Base-by-base conservation (phyloP, 345 rosid species). In the Nephelium lappaceum region DNA sequence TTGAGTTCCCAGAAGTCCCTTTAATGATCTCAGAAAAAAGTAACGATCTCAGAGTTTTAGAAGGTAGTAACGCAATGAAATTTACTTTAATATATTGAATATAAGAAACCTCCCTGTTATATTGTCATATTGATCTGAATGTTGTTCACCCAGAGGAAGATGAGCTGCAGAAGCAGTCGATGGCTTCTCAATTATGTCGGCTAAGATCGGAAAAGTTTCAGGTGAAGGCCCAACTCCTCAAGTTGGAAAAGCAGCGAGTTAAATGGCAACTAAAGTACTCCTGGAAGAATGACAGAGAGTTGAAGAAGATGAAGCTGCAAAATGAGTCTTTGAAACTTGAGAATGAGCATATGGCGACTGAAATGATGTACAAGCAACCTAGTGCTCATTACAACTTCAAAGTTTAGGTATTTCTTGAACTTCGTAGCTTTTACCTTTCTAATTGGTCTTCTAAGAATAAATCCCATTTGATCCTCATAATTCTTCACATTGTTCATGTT, bases 271-370 rank as follows among this genome's bases (percentile, higher is more conserved):
- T 6, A 36, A 42, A 36, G 31, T 27, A 27, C 19, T 65, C 68
- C 75, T 61, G 38, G 80, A 75, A 75, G 63, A 60, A 72, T n/a
- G 80, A 81, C 47, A 9, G 71, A 73, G 72, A 81, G 68, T 23
- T 81, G 75, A 76, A 71, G 31, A 84, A 67, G 67, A 74, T 81
- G 82, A 81, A 64, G 65, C 41, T 84, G 75, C 82, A 41, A 61
- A 84, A 84, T 71, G 75, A 81, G 71, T 15, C 51, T 70, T 47
- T 84, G 80, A 81, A 74, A 71, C 60, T 75, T 47, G 80, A 69
- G 61, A 84, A 84, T 14, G 69, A 81, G 47, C 23, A 21, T 11
- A 67, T 75, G 39, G 68, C 24, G 11, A 8, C 71, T 45, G 82
- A 72, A 61, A 63, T 84, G 5, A 18, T 70, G 60, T 64, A 31